A percentile compares a stretch with the other conserved stretches of the same genome.
phyloP scores from a whole-genome alignment of 2,329 filamentous ascomycete species.

The Chaetomiaceae sp. region DNA sequence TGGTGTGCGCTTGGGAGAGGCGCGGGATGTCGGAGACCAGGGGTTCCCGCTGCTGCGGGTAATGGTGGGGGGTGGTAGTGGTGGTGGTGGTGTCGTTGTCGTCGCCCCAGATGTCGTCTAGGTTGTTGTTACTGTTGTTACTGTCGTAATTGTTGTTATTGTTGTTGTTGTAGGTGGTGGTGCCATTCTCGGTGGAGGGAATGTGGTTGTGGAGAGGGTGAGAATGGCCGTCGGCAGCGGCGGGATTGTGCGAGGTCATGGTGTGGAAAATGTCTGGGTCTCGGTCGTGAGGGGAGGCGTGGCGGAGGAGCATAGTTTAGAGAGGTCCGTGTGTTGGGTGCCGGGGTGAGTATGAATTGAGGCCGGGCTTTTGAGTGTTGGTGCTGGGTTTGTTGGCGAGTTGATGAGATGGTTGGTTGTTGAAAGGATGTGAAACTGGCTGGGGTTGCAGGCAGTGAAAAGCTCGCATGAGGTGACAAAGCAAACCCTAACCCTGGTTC shows the following conservation, averaged over 20 bases:
- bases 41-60: slow-evolving; percentile 30
- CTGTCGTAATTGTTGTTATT: slow-evolving; percentile 10
- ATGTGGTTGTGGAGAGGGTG: neutral
- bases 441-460: slow-evolving; percentile 5
- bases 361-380: neutral
- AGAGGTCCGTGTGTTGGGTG: neutral
- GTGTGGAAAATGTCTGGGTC: slow-evolving; percentile 25
- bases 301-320: slow-evolving; percentile 25
- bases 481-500: slow-evolving; percentile 11
- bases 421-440: slow-evolving; percentile 9
- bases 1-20: slow-evolving; percentile 71
- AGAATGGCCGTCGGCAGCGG: neutral
- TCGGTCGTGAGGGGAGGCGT: slow-evolving; percentile 13
- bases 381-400: neutral
- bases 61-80: slow-evolving; percentile 1
- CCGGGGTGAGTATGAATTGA: neutral
- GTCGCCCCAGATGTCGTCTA: slow-evolving; percentile 24
- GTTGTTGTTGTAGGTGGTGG: slow-evolving; percentile 1
- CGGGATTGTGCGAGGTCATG: slow-evolving; percentile 21
- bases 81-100: slow-evolving; percentile 8
- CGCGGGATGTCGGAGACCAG: slow-evolving; percentile 62
- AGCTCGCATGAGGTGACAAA: slow-evolving; percentile 12
- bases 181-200: neutral
- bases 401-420: slow-evolving; percentile 1
- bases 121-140: slow-evolving; percentile 14